Evolutionary conservation across 2,329 filamentous ascomycete genomes (phyloP).

Genomic region (Neonectria punicea): DNA sequence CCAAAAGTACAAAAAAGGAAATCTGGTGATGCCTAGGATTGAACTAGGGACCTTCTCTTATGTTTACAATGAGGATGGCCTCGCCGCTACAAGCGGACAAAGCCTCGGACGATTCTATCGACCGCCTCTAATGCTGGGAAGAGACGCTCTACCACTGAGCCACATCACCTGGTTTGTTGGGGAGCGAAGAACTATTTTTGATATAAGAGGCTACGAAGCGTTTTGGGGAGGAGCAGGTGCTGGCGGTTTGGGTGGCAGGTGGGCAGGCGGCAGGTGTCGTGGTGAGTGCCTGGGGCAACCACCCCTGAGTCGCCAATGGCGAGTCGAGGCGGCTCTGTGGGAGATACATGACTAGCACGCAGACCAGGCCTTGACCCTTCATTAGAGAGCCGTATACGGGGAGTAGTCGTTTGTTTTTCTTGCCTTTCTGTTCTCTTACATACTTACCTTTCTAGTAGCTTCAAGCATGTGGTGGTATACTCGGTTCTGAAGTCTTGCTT

Average conservation of each 20-base stretch:
- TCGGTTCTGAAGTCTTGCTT: too few species aligned
- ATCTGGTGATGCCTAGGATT: conserved; percentile 55
- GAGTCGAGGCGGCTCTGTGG: too few species aligned
- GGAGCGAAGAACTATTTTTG: background rate
- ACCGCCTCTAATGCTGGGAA: too few species aligned
- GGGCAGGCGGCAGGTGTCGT: background rate
- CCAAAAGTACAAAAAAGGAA: background rate
- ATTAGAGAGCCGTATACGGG: too few species aligned
- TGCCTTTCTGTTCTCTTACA: too few species aligned
- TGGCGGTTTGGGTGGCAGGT: background rate
- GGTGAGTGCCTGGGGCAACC: background rate
- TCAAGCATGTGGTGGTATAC: too few species aligned
- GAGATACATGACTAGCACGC: too few species aligned
- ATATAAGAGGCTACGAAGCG: background rate
- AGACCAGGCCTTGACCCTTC: too few species aligned
- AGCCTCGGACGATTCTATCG: too few species aligned
- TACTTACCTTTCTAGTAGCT: too few species aligned
- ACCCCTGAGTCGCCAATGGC: too few species aligned
- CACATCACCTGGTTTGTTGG: background rate
- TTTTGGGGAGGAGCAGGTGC: background rate
- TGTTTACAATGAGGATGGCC: background rate
- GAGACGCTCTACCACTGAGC: conserved; percentile 19
- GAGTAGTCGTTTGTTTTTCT: too few species aligned
- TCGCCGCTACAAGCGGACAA: background rate
- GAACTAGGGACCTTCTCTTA: conserved; percentile 54